A percentile compares a stretch with the other conserved stretches of the same genome.
Conservation (phyloP, 2,329 filamentous ascomycete species). For the Akanthomyces dipterigenus region DNA sequence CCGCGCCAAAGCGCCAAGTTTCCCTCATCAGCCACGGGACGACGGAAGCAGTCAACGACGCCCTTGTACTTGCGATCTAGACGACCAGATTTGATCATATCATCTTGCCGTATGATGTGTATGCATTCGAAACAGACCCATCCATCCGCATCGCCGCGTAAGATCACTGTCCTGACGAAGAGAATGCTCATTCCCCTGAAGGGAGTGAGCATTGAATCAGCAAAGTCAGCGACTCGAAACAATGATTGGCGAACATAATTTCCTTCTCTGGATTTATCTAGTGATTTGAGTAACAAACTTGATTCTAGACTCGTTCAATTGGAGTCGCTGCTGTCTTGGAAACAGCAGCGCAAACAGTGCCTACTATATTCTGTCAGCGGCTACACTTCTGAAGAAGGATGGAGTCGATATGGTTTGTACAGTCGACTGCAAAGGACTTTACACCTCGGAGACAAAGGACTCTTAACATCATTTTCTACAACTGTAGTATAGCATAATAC, state of each 20-base stretch:
- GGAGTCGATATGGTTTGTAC: background rate
- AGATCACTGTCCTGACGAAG: background rate
- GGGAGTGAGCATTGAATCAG: background rate
- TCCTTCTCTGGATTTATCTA: background rate
- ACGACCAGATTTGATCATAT: constrained; percentile 98
- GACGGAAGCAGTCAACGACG: constrained; percentile 91
- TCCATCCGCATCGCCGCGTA: background rate
- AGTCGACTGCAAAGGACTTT: background rate
- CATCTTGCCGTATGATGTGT: constrained; percentile 62
- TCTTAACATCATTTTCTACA: background rate
- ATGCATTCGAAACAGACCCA: background rate
- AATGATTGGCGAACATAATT: background rate
- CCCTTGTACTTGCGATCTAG: constrained; percentile 95
- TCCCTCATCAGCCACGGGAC: constrained; percentile 87
- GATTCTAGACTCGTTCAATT: constrained; percentile 99
- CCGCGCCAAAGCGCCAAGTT: constrained; percentile 94
- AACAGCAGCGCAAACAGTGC: constrained; percentile 99
- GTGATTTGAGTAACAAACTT: constrained; percentile 58
- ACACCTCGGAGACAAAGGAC: background rate
- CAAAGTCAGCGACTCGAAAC: constrained; percentile 5
- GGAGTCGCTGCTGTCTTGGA: constrained; percentile 99
- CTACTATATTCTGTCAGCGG: constrained; percentile 57
- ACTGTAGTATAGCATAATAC: background rate
- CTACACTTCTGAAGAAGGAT: background rate
- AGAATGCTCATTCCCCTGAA: background rate